phyloP scores from a whole-genome alignment of 176 grass and related monocot genomes.

The Oryza rufipogon region DNA sequence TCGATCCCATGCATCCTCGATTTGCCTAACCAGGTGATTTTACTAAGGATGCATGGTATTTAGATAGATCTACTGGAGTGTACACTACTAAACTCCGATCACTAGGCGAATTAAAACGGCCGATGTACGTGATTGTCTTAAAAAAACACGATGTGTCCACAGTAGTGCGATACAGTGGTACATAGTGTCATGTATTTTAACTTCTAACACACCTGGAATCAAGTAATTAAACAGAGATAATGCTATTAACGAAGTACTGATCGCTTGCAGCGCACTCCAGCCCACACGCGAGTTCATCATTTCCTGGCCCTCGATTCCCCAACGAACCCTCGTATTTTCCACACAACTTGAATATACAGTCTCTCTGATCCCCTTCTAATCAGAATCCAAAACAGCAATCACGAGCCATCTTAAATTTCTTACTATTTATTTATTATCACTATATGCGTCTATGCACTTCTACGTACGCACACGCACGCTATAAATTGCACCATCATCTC shows the following conservation, averaged over 20 bases:
- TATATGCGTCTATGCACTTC: too few species aligned
- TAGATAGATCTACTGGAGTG: background rate
- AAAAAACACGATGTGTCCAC: background rate
- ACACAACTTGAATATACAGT: constrained; percentile 25
- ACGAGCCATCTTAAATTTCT: background rate
- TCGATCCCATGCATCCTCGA: constrained; percentile 7
- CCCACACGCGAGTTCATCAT: constrained; percentile 39
- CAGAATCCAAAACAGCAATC: background rate
- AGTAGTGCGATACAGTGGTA: background rate
- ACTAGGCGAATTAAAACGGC: background rate
- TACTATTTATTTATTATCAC: too few species aligned
- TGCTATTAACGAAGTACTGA: constrained; percentile 24
- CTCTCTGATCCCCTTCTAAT: too few species aligned
- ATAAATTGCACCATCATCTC: constrained; percentile 41
- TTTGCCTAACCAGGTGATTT: background rate
- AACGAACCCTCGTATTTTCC: constrained; percentile 40
- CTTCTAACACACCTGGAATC: background rate
- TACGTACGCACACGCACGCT: background rate
- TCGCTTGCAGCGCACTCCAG: constrained; percentile 44
- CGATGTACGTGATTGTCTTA: background rate
- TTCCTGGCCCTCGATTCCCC: constrained; percentile 27
- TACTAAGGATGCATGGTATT: background rate
- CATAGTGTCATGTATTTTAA: background rate
- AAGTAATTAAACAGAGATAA: background rate
- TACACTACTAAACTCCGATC: background rate